Conservation (phyloP, 176 grass and related monocot genomes). For the Musa itinerans region DNA sequence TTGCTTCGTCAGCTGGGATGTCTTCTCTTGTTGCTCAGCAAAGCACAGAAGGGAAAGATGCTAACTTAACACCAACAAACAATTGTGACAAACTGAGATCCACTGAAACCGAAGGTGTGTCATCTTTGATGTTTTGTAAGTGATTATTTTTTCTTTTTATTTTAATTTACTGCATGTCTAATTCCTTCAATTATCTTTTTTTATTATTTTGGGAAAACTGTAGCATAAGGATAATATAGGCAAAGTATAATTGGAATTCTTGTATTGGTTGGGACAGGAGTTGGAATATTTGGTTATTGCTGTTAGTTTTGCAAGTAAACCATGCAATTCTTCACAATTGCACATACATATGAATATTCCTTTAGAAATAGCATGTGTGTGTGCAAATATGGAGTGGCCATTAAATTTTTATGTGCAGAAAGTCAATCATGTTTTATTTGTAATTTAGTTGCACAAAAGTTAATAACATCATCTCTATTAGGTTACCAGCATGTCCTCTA, state of each 20-base stretch:
- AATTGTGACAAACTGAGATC: not conserved
- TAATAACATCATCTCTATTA: too few species aligned
- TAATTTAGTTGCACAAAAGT: too few species aligned
- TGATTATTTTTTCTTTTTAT: not conserved
- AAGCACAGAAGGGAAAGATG: slow-evolving; percentile 3
- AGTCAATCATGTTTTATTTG: too few species aligned
- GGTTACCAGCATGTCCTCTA: too few species aligned
- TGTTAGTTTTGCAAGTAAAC: not conserved
- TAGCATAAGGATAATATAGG: too few species aligned
- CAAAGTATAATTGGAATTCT: not conserved
- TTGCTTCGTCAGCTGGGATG: slow-evolving; percentile 14
- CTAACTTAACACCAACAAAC: slow-evolving; percentile 11
- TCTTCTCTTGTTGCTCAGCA: slow-evolving; percentile 15
- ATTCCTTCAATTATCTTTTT: not conserved
- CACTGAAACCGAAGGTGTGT: not conserved
- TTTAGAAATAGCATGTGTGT: not conserved
- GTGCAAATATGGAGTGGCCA: not conserved
- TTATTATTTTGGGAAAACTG: not conserved
- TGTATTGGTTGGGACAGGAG: not conserved
- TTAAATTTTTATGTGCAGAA: too few species aligned
- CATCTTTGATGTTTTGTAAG: not conserved
- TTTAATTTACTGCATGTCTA: not conserved
- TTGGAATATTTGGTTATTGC: not conserved
- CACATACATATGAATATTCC: not conserved
- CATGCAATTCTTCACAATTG: not conserved